Conservation (phyloP, 2,329 filamentous ascomycete genomes). For the Zymoseptoria tritici region DNA sequence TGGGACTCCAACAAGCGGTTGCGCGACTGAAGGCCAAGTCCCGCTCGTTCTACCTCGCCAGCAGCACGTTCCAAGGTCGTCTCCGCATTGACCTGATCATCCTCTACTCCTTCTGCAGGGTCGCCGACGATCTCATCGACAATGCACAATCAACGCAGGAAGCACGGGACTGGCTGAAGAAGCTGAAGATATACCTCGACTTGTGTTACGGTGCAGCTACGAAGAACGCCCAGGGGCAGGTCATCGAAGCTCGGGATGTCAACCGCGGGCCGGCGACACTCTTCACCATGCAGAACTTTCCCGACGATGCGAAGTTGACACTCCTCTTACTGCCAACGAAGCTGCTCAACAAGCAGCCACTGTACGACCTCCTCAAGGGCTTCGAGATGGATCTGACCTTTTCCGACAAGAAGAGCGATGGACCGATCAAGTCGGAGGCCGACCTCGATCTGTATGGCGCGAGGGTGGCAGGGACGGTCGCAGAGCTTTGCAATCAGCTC, state of each 20-base stretch:
- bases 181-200: slow-evolving; percentile 51
- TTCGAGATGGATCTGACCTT: slow-evolving; percentile 64
- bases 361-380: slow-evolving; percentile 59
- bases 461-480: slow-evolving; percentile 66
- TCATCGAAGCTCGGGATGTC: slow-evolving; percentile 23
- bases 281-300: slow-evolving; percentile 47
- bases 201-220: slow-evolving; percentile 39
- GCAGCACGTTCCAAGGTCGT: slow-evolving; percentile 59
- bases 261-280: slow-evolving; percentile 26
- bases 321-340: slow-evolving; percentile 52
- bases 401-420: slow-evolving; percentile 8
- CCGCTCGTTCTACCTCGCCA: slow-evolving; percentile 66
- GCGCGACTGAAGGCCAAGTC: slow-evolving; percentile 55
- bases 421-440: slow-evolving; percentile 51
- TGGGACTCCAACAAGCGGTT: slow-evolving; percentile 54
- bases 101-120: slow-evolving; percentile 65
- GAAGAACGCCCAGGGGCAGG: slow-evolving; percentile 20
- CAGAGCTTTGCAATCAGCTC: slow-evolving; percentile 59
- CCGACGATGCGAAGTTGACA: slow-evolving; percentile 45
- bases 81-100: slow-evolving; percentile 61
- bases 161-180: slow-evolving; percentile 52
- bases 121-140: slow-evolving; percentile 67
- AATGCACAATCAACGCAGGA: slow-evolving; percentile 49
- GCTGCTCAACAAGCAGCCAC: slow-evolving; percentile 50
- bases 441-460: slow-evolving; percentile 58